Percentiles rank a stretch among this genome's conserved stretches.
Conservation (phyloP, 1,284 basidiomycete species). For the Melampsora americana region DNA sequence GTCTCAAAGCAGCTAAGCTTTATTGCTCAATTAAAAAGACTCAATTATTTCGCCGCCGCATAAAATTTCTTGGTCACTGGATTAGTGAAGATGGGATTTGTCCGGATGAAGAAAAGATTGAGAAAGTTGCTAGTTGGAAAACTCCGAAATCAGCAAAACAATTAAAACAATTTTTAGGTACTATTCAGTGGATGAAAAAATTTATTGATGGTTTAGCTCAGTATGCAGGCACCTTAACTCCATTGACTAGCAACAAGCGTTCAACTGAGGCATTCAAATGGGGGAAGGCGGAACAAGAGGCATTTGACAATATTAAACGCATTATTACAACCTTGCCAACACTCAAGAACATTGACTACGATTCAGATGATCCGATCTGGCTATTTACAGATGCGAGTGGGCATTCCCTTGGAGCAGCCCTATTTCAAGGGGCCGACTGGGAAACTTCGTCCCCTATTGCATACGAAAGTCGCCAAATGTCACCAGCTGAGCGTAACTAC, state of each 20-base stretch:
- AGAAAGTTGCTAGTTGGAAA: slow-evolving; percentile 55
- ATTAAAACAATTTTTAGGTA: slow-evolving; percentile 7
- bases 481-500: no score
- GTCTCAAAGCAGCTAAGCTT: neutral
- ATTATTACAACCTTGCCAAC: no score
- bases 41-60: neutral
- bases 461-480: no score
- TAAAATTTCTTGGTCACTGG: slow-evolving; percentile 20
- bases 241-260: neutral
- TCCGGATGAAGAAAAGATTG: slow-evolving; percentile 47
- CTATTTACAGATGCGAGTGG: slow-evolving; percentile 21
- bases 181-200: slow-evolving; percentile 18
- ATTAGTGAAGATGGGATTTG: neutral
- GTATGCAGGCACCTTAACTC: neutral
- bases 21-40: slow-evolving; percentile 37
- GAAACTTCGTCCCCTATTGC: no score
- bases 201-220: neutral
- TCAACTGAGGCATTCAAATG: neutral
- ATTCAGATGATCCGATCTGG: no score
- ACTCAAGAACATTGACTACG: no score
- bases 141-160: slow-evolving; percentile 47
- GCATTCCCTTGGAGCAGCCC: slow-evolving; percentile 11
- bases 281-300: neutral
- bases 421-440: slow-evolving; percentile 5
- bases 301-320: slow-evolving; percentile 8